Percentiles rank a stretch among this genome's conserved stretches.
These are phyloP conservation scores for Ananas comosus DNA, from an alignment of 176 grass and related monocot species.

Conservation along the genomic window DNA sequence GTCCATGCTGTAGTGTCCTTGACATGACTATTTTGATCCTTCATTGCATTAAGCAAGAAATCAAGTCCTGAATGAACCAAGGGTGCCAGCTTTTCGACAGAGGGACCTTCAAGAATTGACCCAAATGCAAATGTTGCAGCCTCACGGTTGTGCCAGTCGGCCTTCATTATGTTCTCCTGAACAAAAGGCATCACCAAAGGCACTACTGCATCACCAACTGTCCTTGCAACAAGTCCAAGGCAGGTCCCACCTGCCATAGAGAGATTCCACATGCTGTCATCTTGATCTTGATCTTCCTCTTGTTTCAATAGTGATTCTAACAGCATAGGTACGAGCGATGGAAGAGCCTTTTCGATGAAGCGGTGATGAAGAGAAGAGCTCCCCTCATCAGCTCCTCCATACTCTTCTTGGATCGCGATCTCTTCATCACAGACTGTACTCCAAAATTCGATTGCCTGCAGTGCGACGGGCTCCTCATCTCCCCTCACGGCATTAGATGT, in stretches of 20 bases:
- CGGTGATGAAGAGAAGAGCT: conserved; percentile 52
- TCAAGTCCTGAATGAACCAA: conserved; percentile 53
- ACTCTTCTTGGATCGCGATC: conserved; percentile 65
- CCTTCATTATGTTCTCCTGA: conserved; percentile 67
- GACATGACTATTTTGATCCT: conserved; percentile 68
- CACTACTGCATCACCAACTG: conserved; percentile 62
- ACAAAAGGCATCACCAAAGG: conserved; percentile 77
- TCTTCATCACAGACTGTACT: conserved; percentile 91
- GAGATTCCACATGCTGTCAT: conserved; percentile 76
- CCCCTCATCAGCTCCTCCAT: conserved; percentile 48
- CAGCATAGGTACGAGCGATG: conserved; percentile 80
- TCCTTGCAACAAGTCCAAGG: conserved; percentile 70
- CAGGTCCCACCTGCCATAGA: conserved; percentile 67
- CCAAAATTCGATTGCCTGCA: conserved; percentile 93
- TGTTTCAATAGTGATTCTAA: conserved; percentile 83
- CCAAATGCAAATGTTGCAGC: conserved; percentile 96
- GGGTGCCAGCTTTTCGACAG: conserved; percentile 56
- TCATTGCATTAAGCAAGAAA: conserved; percentile 76
- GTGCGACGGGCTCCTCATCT: conserved; percentile 57
- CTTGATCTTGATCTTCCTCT: conserved; percentile 91
- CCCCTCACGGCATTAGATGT: conserved; percentile 69
- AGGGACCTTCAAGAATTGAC: conserved; percentile 90
- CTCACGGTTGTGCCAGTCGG: conserved; percentile 64
- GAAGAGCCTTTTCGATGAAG: conserved; percentile 78
- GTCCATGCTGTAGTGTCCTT: conserved; percentile 93